Evolutionary conservation across 345 rosid species (phyloP).

Genomic region (Citrus sp.): DNA sequence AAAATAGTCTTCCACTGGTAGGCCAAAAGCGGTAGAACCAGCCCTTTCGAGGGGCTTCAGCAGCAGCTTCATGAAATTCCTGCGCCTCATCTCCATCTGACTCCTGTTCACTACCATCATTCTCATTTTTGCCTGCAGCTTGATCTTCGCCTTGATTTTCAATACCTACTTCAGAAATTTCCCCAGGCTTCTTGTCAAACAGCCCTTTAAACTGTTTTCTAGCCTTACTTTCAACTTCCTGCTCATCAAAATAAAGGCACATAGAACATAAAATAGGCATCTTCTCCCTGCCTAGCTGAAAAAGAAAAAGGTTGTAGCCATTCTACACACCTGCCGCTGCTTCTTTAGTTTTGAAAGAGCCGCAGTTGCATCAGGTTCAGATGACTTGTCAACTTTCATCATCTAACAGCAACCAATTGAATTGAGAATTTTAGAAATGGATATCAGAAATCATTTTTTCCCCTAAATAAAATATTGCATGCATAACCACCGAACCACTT

Average conservation of each 20-base stretch:
- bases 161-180: slow-evolving; percentile 49
- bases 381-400: slow-evolving; percentile 55
- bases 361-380: slow-evolving; percentile 59
- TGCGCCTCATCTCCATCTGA: slow-evolving; percentile 24
- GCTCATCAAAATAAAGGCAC: slow-evolving; percentile 11
- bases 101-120: slow-evolving; percentile 10
- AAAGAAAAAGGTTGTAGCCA: not conserved
- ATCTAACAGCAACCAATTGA: slow-evolving; percentile 32
- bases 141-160: slow-evolving; percentile 23
- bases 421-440: slow-evolving; percentile 15
- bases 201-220: slow-evolving; percentile 89
- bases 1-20: slow-evolving; percentile 32
- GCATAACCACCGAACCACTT: not conserved
- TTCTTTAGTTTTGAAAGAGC: slow-evolving; percentile 83
- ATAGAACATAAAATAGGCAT: not conserved
- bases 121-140: slow-evolving; percentile 14
- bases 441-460: not conserved
- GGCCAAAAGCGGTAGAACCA: slow-evolving; percentile 56
- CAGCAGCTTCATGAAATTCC: slow-evolving; percentile 23
- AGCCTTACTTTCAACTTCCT: slow-evolving; percentile 78
- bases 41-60: slow-evolving; percentile 25
- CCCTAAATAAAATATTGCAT: not conserved
- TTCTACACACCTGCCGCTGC: slow-evolving; percentile 60
- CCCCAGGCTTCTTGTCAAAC: slow-evolving; percentile 95
- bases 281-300: not conserved